A percentile compares a stretch with the other conserved stretches of the same genome.
phyloP scores from a whole-genome alignment of 345 rosid species.

The Dovyalis caffra region DNA sequence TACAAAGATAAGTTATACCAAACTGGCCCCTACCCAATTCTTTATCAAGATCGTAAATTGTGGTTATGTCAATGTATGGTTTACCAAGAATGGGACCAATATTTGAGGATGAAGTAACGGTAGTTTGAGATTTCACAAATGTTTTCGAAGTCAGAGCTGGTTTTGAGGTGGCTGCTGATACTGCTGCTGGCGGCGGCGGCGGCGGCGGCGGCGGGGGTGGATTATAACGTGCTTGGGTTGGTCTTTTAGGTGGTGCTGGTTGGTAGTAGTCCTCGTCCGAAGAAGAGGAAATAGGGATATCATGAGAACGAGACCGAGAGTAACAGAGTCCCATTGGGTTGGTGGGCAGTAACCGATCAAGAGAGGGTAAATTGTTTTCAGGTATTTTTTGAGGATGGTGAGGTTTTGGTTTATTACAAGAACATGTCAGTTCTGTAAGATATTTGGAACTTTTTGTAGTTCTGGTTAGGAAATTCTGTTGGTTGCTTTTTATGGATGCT shows the following conservation, averaged over 20 bases:
- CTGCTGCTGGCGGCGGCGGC: not conserved
- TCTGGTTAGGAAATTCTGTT: not conserved
- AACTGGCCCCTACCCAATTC: slow-evolving; percentile 36
- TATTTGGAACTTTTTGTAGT: not conserved
- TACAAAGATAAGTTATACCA: slow-evolving; percentile 26
- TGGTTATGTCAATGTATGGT: slow-evolving; percentile 22
- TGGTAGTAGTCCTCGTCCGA: slow-evolving; percentile 27
- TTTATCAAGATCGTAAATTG: slow-evolving; percentile 19
- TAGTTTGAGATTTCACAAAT: slow-evolving; percentile 5
- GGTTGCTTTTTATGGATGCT: slow-evolving; percentile 3
- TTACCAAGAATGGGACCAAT: slow-evolving; percentile 29
- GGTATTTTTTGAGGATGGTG: not conserved
- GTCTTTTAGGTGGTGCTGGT: slow-evolving; percentile 24
- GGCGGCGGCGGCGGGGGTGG: not conserved
- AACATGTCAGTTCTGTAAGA: not conserved
- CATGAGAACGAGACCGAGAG: slow-evolving; percentile 36
- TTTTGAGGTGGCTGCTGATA: too few species aligned
- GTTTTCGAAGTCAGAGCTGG: slow-evolving; percentile 16
- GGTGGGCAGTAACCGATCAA: not conserved
- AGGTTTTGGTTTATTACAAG: not conserved
- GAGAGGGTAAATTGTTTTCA: not conserved
- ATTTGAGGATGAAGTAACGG: slow-evolving; percentile 13
- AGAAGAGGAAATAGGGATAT: slow-evolving; percentile 57
- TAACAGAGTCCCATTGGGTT: slow-evolving; percentile 49
- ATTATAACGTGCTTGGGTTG: slow-evolving; percentile 13